Evolutionary conservation across 148 eudicot genomes (phyloP).

Genomic region (Rhododendron henanense): DNA sequence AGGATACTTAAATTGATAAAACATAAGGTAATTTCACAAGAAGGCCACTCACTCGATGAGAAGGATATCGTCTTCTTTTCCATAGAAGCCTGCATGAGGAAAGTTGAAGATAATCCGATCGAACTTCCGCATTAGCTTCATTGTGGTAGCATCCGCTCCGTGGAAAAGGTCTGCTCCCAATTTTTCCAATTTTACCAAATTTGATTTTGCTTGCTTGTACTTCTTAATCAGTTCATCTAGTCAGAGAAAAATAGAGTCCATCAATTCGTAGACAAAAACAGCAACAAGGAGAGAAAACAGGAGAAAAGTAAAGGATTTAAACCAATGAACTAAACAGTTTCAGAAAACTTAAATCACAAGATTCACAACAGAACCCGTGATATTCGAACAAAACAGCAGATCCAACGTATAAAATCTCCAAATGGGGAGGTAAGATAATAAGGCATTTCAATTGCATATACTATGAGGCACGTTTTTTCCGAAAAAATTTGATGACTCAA

Average conservation of each 20-base stretch:
- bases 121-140: conserved; percentile 44
- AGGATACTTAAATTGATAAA: too few relatives aligned
- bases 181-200: conserved; percentile 26
- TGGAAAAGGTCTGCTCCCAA: conserved; percentile 42
- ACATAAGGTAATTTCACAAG: neutral
- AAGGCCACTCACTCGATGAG: conserved; percentile 38
- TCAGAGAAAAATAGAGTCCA: neutral
- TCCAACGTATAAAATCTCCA: neutral
- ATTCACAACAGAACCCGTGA: neutral
- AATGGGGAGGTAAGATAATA: too few relatives aligned
- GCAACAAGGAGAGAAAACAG: neutral
- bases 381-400: neutral
- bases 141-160: conserved; percentile 55
- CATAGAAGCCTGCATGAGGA: conserved; percentile 68
- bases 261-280: neutral
- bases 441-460: too few relatives aligned
- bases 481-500: too few relatives aligned
- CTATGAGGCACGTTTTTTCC: too few relatives aligned
- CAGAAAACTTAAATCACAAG: neutral
- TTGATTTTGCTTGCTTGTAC: conserved; percentile 40
- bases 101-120: conserved; percentile 67
- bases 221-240: conserved; percentile 38
- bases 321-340: neutral
- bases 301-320: neutral
- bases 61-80: conserved; percentile 26